Percentiles rank a stretch among this genome's conserved stretches.
These are phyloP conservation scores for Termitomyces sp. DNA, from an alignment of 768 basidiomycete genomes.

Conservation along the genomic window DNA sequence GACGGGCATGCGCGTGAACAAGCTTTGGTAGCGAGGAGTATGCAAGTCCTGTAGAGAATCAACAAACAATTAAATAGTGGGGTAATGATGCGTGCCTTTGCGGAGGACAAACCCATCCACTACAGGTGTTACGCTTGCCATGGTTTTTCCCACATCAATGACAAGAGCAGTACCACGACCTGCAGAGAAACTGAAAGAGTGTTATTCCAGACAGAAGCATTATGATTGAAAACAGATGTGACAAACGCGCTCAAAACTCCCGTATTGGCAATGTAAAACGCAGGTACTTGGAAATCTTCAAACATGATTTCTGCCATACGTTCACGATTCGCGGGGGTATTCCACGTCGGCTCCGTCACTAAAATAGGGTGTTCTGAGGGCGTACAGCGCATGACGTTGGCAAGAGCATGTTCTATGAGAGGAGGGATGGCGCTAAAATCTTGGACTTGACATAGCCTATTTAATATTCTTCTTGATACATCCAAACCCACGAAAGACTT, in stretches of 20 bases:
- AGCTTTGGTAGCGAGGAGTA: constrained; percentile 76
- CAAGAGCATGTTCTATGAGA: constrained; percentile 71
- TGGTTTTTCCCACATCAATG: constrained; percentile 87
- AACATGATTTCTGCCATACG: constrained; percentile 97
- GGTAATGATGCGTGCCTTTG: constrained; percentile 56
- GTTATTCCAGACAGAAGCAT: background rate
- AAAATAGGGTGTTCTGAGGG: constrained; percentile 88
- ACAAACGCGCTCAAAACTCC: constrained; percentile 90
- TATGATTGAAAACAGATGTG: background rate
- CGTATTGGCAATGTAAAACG: constrained; percentile 95
- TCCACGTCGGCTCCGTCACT: constrained; percentile 96
- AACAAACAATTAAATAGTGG: background rate
- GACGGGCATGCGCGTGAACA: constrained; percentile 75
- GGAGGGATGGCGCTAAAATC: constrained; percentile 76
- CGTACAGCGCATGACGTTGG: constrained; percentile 72
- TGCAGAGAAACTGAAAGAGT: constrained; percentile 74
- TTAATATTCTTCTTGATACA: background rate
- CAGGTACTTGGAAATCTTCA: constrained; percentile 91
- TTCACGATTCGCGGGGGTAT: constrained; percentile 88
- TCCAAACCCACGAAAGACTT: constrained; percentile 22
- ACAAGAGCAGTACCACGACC: constrained; percentile 97
- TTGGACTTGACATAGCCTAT: constrained; percentile 39
- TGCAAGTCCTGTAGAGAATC: constrained; percentile 56
- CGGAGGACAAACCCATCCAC: constrained; percentile 97
- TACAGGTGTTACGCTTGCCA: constrained; percentile 90